phyloP scores from a whole-genome alignment of 2,329 filamentous ascomycete species.

The Botryotinia calthae region DNA sequence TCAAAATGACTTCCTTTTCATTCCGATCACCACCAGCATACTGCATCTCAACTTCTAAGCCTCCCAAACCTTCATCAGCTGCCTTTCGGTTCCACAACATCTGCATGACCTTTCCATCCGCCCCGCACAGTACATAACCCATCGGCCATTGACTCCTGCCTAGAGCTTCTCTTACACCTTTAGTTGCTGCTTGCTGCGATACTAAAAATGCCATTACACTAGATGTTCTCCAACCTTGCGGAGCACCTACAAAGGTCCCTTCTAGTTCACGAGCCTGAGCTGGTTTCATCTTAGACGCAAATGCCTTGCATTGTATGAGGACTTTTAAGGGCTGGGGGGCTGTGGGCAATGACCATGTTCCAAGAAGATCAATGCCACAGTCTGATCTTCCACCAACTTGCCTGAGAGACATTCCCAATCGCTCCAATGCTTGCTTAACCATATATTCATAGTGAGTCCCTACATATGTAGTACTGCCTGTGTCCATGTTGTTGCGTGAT shows the following conservation, averaged over 20 bases:
- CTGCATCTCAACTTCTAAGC: slow-evolving; percentile 51
- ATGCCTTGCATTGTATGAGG: slow-evolving; percentile 68
- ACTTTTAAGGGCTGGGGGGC: slow-evolving; percentile 45
- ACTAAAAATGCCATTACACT: slow-evolving; percentile 70
- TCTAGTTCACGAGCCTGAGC: slow-evolving; percentile 70
- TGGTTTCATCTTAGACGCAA: slow-evolving; percentile 51
- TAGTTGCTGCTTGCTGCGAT: slow-evolving; percentile 67
- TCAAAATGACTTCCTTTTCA: slow-evolving; percentile 49
- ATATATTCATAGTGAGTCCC: slow-evolving; percentile 79
- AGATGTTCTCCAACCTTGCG: slow-evolving; percentile 62
- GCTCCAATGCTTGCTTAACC: slow-evolving; percentile 53
- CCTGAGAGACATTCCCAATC: slow-evolving; percentile 61
- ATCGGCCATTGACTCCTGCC: slow-evolving; percentile 66
- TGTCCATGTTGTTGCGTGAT: slow-evolving; percentile 51
- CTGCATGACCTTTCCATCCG: slow-evolving; percentile 59
- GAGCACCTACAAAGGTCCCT: slow-evolving; percentile 73
- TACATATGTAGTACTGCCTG: slow-evolving; percentile 58
- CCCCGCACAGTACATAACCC: slow-evolving; percentile 63
- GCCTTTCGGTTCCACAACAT: slow-evolving; percentile 71
- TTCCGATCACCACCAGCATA: slow-evolving; percentile 39
- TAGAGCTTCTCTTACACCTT: slow-evolving; percentile 73
- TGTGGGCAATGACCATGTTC: slow-evolving; percentile 62
- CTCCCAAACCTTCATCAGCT: slow-evolving; percentile 60
- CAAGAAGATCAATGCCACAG: slow-evolving; percentile 71
- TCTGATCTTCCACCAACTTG: slow-evolving; percentile 67